Conservation (phyloP, 257 asterid genomes). For the Rhazya stricta region DNA sequence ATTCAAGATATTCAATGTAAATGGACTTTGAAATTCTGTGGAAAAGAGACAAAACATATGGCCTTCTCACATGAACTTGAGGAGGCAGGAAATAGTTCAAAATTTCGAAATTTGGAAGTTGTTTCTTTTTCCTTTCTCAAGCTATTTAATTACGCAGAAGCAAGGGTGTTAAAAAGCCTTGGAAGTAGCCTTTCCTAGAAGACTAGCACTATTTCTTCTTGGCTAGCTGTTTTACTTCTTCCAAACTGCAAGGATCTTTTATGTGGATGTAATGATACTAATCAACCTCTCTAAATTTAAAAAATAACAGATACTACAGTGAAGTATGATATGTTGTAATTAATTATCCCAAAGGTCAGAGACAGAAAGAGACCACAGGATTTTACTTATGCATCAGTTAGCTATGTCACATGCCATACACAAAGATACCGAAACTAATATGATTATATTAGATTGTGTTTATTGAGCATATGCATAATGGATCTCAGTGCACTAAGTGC, state of each 20-base stretch:
- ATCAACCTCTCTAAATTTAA: neutral
- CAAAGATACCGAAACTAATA: neutral
- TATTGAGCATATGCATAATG: neutral
- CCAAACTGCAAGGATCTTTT: neutral
- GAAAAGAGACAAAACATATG: neutral
- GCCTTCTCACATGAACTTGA: neutral
- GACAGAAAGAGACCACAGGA: neutral
- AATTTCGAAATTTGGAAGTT: neutral
- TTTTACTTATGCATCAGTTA: neutral
- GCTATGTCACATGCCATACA: neutral
- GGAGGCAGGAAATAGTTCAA: neutral
- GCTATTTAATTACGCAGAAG: slow-evolving; percentile 1
- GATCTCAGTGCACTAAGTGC: neutral
- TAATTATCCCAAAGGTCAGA: neutral
- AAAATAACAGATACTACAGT: neutral
- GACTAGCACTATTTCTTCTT: neutral
- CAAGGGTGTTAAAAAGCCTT: neutral
- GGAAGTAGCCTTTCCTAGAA: neutral
- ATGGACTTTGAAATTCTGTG: neutral
- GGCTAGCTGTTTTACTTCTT: neutral
- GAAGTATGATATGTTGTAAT: neutral
- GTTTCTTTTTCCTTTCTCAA: neutral
- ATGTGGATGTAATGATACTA: neutral
- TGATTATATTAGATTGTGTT: neutral
- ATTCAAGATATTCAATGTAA: slow-evolving; percentile 14